phyloP scores from a whole-genome alignment of 2,329 filamentous ascomycete genomes.

The Hypomyces rosellus region DNA sequence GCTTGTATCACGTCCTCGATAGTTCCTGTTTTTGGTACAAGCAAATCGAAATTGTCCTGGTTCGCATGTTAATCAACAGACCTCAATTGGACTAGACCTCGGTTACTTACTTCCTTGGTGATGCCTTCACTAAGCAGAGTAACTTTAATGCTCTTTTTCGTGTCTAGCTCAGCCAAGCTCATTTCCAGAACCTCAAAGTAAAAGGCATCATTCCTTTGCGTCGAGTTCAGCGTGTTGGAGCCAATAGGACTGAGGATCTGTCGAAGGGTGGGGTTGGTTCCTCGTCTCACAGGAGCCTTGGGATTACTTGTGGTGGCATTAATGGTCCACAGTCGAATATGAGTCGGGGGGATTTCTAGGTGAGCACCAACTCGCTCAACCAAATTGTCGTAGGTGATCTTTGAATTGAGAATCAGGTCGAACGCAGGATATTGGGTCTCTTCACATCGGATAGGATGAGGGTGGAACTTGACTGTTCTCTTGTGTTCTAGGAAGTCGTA shows the following conservation, averaged over 20 bases:
- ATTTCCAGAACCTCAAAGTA: conserved; percentile 95
- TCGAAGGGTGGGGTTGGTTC: conserved; percentile 62
- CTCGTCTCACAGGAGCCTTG: conserved; percentile 69
- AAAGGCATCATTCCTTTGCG: conserved; percentile 68
- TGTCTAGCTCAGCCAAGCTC: conserved; percentile 86
- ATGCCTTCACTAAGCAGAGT: conserved; percentile 85
- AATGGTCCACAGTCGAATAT: conserved; percentile 87
- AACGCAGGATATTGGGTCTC: conserved; percentile 60
- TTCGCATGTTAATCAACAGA: not conserved
- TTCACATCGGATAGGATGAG: conserved; percentile 54
- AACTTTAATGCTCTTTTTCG: conserved; percentile 80
- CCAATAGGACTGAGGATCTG: conserved; percentile 74
- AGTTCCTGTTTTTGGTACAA: conserved; percentile 80
- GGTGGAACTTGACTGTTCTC: conserved; percentile 70
- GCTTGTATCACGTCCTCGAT: conserved; percentile 71
- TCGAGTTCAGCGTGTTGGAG: conserved; percentile 58
- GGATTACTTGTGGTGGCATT: conserved; percentile 70
- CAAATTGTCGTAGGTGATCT: conserved; percentile 84
- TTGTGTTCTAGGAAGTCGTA: conserved; percentile 92
- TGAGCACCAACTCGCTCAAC: conserved; percentile 75
- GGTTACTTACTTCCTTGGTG: conserved; percentile 66
- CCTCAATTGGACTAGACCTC: not conserved
- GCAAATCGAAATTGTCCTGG: conserved; percentile 70
- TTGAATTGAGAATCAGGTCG: conserved; percentile 72
- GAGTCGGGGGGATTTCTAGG: conserved; percentile 71